Base-by-base conservation (phyloP, 768 basidiomycete species). In the Trametes cubensis region DNA sequence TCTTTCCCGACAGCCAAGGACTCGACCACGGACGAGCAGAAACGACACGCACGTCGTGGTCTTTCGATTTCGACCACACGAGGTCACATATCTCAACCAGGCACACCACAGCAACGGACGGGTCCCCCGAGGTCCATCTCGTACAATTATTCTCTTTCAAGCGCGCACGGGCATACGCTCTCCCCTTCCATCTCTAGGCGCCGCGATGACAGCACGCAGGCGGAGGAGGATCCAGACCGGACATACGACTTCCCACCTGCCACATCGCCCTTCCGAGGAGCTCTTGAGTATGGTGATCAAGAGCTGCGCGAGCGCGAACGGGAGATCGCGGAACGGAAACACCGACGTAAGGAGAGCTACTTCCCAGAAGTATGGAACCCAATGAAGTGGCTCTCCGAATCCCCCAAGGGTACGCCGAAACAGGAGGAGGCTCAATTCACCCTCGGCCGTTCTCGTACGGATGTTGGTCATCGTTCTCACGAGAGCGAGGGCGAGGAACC, bases 51-150 rank as follows among this genome's bases (percentile, higher is more conserved):
- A 4, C 58, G 54, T 20, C 61, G 66, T 26, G 51, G 54, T 20
- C 42, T 60, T 13, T 63, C 63, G 6, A 46, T 58, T 2, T 68
- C 67, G 4, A 61, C 52, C 7, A 59, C 55, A 20, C 57, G 58
- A 2, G 48, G 58, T 1, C 17, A 45, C n/a, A 45, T 53, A 13
- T 52, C 64, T 18, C 61, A 65, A 18, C 65, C 67, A 3, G 64
- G 63, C 17, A 85, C 87, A 0, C 89, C 90, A 25, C 83, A 87
- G 6, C 76, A 77, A 51, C 79, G 89, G 54, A 90, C 89, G 4
- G 90, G 89, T 14, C 88, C 89, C 34, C 90, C 89, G 4, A 81
- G 89, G 42, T 88, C 89, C 0, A 76, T 90, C 26, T 88, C 88
- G 3, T 88, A 84, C 69, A 81, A 82, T 28, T 86, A 87, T 67